Conservation (phyloP, 768 basidiomycete genomes). For the Lactifluus echinatus region DNA sequence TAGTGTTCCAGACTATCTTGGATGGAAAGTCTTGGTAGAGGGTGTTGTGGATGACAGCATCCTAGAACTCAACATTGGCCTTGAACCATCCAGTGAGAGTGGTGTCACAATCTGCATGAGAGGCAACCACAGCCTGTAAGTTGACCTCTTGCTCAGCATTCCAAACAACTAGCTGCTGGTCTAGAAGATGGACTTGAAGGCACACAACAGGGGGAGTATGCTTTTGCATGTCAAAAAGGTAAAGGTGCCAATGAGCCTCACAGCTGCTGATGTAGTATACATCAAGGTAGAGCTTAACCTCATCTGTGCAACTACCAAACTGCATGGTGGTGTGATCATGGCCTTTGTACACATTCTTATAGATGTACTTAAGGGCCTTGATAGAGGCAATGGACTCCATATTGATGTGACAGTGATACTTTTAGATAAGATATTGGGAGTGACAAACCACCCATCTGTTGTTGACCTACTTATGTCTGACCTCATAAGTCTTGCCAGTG, state of each 20-base stretch:
- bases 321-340: constrained; percentile 27
- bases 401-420: constrained; percentile 20
- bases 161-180: constrained; percentile 31
- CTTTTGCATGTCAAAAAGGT: background rate
- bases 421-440: too few species aligned
- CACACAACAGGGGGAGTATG: constrained; percentile 31
- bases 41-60: constrained; percentile 33
- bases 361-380: too few species aligned
- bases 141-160: constrained; percentile 25
- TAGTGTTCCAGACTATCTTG: constrained; percentile 21
- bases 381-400: too few species aligned
- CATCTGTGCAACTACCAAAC: background rate
- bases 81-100: constrained; percentile 28
- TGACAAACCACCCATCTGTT: constrained; percentile 24
- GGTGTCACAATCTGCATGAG: constrained; percentile 23
- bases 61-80: constrained; percentile 13
- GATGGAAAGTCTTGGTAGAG: constrained; percentile 23
- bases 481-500: constrained; percentile 28
- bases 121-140: constrained; percentile 8
- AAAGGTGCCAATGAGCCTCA: constrained; percentile 32
- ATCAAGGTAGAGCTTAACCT: background rate
- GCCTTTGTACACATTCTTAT: constrained; percentile 11
- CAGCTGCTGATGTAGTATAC: constrained; percentile 30
- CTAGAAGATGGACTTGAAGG: constrained; percentile 36
- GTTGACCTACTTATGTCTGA: constrained; percentile 23